Evolutionary conservation across 1,139 yeast genomes (phyloP).

Genomic region (Candida sanyaensis): DNA sequence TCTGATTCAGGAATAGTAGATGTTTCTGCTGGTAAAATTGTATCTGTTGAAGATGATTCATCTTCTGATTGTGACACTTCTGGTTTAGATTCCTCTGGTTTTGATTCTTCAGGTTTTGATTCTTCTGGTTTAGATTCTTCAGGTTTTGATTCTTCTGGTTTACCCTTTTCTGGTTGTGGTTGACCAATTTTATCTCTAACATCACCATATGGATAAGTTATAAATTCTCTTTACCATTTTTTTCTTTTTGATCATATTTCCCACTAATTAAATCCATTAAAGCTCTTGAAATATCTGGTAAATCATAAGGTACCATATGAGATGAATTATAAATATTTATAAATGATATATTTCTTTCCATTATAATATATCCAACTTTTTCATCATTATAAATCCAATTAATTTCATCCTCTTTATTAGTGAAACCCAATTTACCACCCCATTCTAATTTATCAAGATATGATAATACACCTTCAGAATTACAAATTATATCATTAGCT

Average conservation of each 20-base stretch:
- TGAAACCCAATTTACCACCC: slow-evolving; percentile 67
- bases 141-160: slow-evolving; percentile 1
- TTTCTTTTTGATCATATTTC: slow-evolving; percentile 27
- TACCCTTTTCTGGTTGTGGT: slow-evolving; percentile 1
- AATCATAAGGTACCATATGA: slow-evolving; percentile 94
- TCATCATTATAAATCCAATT: slow-evolving; percentile 57
- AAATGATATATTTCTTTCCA: slow-evolving; percentile 74
- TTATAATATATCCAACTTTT: slow-evolving; percentile 52
- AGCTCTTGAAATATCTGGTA: slow-evolving; percentile 69
- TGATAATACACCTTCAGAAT: slow-evolving; percentile 71
- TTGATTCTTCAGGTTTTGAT: slow-evolving; percentile 7
- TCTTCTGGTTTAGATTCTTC: background rate
- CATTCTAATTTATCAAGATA: slow-evolving; percentile 64
- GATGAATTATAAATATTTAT: slow-evolving; percentile 74
- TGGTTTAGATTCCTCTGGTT: slow-evolving; percentile 1
- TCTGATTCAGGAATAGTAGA: slow-evolving; percentile 9
- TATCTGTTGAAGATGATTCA: background rate
- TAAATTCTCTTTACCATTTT: slow-evolving; percentile 18
- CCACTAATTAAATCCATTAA: slow-evolving; percentile 55
- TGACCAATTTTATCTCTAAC: slow-evolving; percentile 14
- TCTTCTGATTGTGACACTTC: slow-evolving; percentile 7
- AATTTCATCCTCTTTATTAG: slow-evolving; percentile 29
- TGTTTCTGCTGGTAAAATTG: slow-evolving; percentile 3
- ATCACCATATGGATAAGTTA: slow-evolving; percentile 37
- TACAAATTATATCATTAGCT: slow-evolving; percentile 86